A percentile compares a stretch with the other conserved stretches of the same genome.
Conservation (phyloP, 352 stramenopile genomes). For the Phytophthora cryptogea region DNA sequence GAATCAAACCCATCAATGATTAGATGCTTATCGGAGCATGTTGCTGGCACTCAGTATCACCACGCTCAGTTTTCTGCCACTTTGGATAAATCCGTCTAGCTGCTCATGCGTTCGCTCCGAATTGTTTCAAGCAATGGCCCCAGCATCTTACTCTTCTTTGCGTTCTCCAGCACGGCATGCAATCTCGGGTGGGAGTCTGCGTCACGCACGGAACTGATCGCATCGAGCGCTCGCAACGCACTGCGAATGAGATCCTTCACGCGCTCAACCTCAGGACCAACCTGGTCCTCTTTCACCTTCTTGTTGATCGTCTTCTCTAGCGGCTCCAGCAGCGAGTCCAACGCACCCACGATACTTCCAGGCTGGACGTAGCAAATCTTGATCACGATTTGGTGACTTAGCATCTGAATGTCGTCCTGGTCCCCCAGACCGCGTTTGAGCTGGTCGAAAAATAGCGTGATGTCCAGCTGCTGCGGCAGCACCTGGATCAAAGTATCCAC, state of each 20-base stretch:
- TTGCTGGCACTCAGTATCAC: constrained; percentile 5
- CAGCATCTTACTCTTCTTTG: constrained; percentile 74
- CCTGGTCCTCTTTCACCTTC: constrained; percentile 95
- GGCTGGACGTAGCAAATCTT: constrained; percentile 91
- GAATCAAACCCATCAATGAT: constrained; percentile 13
- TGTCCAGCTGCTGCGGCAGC: constrained; percentile 92
- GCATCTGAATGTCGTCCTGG: constrained; percentile 97
- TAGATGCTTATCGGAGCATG: constrained; percentile 6
- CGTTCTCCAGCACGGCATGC: constrained; percentile 55
- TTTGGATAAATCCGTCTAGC: constrained; percentile 22
- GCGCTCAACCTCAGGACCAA: constrained; percentile 95
- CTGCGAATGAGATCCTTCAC: constrained; percentile 97
- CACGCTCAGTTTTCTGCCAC: not conserved
- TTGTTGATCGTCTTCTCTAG: constrained; percentile 97
- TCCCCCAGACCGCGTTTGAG: constrained; percentile 90
- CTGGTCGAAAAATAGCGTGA: constrained; percentile 92
- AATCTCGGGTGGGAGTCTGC: constrained; percentile 79
- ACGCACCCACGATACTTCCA: constrained; percentile 78
- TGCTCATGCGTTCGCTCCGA: constrained; percentile 55
- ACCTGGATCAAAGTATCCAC: constrained; percentile 96
- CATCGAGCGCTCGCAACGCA: constrained; percentile 88
- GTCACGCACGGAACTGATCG: constrained; percentile 73
- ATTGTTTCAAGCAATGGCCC: constrained; percentile 65
- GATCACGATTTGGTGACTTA: constrained; percentile 97
- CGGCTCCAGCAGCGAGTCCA: constrained; percentile 91